Base-by-base conservation (phyloP, 1,139 yeast species). In the Hansenula sp. region DNA sequence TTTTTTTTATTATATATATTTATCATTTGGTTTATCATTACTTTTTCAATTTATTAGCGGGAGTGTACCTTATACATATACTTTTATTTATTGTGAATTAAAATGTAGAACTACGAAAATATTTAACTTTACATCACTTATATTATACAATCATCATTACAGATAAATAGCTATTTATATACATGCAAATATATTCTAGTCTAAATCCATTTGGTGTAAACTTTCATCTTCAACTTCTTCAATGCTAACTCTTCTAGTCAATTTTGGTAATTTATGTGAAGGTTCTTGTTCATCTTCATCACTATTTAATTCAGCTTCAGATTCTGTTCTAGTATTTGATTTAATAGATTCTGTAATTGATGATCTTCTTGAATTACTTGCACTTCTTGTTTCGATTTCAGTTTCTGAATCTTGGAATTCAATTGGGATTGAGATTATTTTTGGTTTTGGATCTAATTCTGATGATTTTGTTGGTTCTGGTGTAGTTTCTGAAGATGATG, bases 201-300 rank as follows among this genome's bases (percentile, higher is more conserved):
- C 48, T 21, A 39, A 36, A 26, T 42, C 47, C 43, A 41, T 41
- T 32, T 38, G n/a, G n/a, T n/a, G 41, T 11, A 43, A 40, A 34
- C 45, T 38, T 34, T 51, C 53, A 42, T 50, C 53, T 25, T 47
- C 51, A 31, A 51, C 51, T 37, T 51, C 55, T 33, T 51, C 55
- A 11, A 51, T 20, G 2, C 53, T 45, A 8, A 46, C 55, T 29
- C 32, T 51, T 45, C 44, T 51, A 1, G 36, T 43, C 25, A 51
- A 29, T 34, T 48, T 51, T 33, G 53, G 52, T 13, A 49, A 32
- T 29, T 42, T 43, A 14, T 43, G 19, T 8, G 32, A 27, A 10
- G 41, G 37, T 16, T 27, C 21, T 20, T 10, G 3, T n/a, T 40
- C 36, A 14, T 31, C 34, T 9, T 26, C 31, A 11, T 31, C 39